These are phyloP conservation scores for Colletotrichum orchidophilum DNA, from an alignment of 2,329 filamentous ascomycete genomes.

Conservation along the genomic window DNA sequence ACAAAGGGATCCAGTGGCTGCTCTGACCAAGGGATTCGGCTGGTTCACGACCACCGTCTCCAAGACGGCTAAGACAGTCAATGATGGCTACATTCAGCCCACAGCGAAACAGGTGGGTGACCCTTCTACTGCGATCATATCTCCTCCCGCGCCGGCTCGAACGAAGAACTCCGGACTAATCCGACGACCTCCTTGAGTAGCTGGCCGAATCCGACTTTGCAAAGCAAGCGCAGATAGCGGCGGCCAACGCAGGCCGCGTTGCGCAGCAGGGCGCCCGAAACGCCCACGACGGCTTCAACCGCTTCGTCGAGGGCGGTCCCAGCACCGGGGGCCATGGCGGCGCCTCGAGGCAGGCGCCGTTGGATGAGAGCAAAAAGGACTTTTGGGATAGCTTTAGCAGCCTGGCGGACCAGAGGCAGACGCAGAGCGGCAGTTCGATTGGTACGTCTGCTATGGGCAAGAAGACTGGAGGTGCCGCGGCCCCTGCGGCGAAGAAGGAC, in stretches of 20 bases:
- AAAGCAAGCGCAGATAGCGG: slow-evolving; percentile 69
- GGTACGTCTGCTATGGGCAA: slow-evolving; percentile 70
- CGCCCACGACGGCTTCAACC: slow-evolving; percentile 82
- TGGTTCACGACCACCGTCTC: slow-evolving; percentile 91
- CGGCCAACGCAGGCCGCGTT: slow-evolving; percentile 72
- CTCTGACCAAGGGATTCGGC: slow-evolving; percentile 90
- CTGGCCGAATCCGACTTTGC: slow-evolving; percentile 83
- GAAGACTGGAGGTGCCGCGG: slow-evolving; percentile 44
- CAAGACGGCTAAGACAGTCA: slow-evolving; percentile 91
- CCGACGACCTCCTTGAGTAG: slow-evolving; percentile 52
- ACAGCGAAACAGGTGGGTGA: slow-evolving; percentile 82
- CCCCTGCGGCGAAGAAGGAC: slow-evolving; percentile 53
- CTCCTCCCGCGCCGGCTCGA: slow-evolving; percentile 10
- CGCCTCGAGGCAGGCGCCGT: slow-evolving; percentile 47
- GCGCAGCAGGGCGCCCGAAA: slow-evolving; percentile 76
- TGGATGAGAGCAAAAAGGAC: slow-evolving; percentile 76
- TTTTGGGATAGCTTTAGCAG: slow-evolving; percentile 94
- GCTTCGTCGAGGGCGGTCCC: slow-evolving; percentile 82
- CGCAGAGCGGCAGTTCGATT: slow-evolving; percentile 57
- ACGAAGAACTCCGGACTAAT: slow-evolving; percentile 37
- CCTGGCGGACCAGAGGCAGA: slow-evolving; percentile 65
- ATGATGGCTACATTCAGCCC: slow-evolving; percentile 91
- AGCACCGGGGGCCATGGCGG: slow-evolving; percentile 44
- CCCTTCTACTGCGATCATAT: slow-evolving; percentile 31
- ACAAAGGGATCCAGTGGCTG: slow-evolving; percentile 88